Percentiles rank a stretch among this genome's conserved stretches.
Conservation (phyloP, 2,329 filamentous ascomycete genomes). For the Hortaea sp. region DNA sequence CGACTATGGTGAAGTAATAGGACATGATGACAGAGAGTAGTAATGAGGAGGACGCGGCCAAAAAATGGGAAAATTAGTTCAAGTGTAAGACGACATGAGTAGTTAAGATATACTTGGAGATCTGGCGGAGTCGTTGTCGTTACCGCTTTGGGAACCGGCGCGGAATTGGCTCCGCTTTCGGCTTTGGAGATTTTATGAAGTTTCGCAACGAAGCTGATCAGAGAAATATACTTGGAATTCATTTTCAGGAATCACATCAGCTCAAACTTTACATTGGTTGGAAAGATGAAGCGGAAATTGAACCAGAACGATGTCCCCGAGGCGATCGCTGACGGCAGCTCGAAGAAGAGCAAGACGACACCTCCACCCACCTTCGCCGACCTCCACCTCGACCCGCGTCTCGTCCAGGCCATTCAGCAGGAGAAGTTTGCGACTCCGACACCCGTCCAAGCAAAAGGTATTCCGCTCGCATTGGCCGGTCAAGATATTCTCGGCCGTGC, state of each 20-base stretch:
- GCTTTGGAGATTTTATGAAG: background rate
- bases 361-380: conserved; percentile 52
- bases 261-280: too few species aligned
- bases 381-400: conserved; percentile 70
- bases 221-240: too few species aligned
- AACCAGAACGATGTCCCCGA: conserved; percentile 39
- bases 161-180: background rate
- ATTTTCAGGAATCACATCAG: too few species aligned
- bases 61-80: too few species aligned
- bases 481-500: conserved; percentile 85
- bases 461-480: conserved; percentile 77
- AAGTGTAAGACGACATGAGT: too few species aligned
- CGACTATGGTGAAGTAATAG: conserved; percentile 97
- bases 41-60: too few species aligned
- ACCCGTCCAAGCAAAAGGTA: conserved; percentile 76
- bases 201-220: too few species aligned
- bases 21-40: conserved; percentile 53
- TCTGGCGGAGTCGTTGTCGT: background rate
- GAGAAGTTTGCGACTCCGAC: conserved; percentile 81
- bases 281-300: conserved; percentile 38
- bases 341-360: background rate
- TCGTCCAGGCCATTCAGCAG: conserved; percentile 76
- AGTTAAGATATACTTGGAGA: too few species aligned
- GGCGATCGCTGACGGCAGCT: conserved; percentile 11
- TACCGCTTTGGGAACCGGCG: background rate